Evolutionary conservation across 1,284 basidiomycete genomes (phyloP), one percentile per base, ranked within the genome.

Genomic region (Ganoderma boninense): DNA sequence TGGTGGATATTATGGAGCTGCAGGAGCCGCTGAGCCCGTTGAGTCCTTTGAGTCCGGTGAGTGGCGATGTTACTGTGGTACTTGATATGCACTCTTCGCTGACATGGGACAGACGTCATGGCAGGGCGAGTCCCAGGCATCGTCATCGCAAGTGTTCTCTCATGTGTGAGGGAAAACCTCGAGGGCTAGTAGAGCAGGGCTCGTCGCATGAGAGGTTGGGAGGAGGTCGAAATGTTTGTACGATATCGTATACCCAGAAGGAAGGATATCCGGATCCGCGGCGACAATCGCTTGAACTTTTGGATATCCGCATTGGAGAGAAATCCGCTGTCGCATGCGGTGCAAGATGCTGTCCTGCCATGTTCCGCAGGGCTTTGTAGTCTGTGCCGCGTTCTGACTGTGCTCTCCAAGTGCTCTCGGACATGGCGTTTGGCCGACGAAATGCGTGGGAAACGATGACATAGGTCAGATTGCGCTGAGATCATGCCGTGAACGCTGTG

Each of bases 201-300:
- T 40, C 38, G 35, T 43, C 23, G 42, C 84, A 86, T 57, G 54
- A 18, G 52, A 20, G 18, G 5, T 13, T 20, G 2, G 32, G 32
- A 32, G 32, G 32, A 32, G 32, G 32, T 32, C 5, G 26, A 6
- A 10, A 56, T 8, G 29, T 20, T 32, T 35, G 54, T 57, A 57
- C 23, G 54, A 32, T 57, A 57, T 18, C 3, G 14, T 57, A 80
- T 92, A 26, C 49, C 23, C 13, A 52, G 23, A 52, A 26, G 49
- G 23, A 52, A 26, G 49, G 49, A 52, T 52, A 26, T 26, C 49
- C 49, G 23, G n/a, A 49, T 23, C 2, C 18, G 0, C 18, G 18
- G 13, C 42, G 42, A 16, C 26, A 29, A 16, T 44, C 18, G 43
- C 18, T 44, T 14, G 43, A 44, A 44, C 43, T 44, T 44, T 6